Percentiles rank a stretch among this genome's conserved stretches.
phyloP scores from a whole-genome alignment of 108 stramenopile genomes.

The Stephanodiscus triporus region DNA sequence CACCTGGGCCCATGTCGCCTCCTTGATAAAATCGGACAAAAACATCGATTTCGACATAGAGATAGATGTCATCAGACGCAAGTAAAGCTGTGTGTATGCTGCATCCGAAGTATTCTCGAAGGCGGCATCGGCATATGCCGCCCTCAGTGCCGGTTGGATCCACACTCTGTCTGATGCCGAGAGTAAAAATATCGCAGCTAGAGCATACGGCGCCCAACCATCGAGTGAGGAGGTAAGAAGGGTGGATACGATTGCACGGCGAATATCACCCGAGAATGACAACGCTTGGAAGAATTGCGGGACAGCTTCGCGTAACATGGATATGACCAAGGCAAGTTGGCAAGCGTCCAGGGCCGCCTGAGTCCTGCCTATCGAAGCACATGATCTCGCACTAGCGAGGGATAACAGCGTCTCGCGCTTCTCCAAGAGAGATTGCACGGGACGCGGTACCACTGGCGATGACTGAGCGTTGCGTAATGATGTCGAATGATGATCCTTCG shows the following conservation, averaged over 20 bases:
- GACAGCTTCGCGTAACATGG: conserved; percentile 43
- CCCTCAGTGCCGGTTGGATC: conserved; percentile 36
- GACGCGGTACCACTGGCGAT: conserved; percentile 25
- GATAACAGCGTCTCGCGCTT: conserved; percentile 44
- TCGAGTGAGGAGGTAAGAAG: conserved; percentile 29
- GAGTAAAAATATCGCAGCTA: conserved; percentile 56
- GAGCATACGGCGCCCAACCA: conserved; percentile 67
- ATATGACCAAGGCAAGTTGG: conserved; percentile 47
- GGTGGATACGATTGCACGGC: conserved; percentile 25
- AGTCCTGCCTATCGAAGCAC: conserved; percentile 53
- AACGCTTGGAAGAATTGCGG: conserved; percentile 31
- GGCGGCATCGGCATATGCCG: conserved; percentile 39
- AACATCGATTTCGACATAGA: conserved; percentile 45
- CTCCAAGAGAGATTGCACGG: conserved; percentile 35
- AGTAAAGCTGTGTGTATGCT: conserved; percentile 69
- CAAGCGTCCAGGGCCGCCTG: conserved; percentile 58
- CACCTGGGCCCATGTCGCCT: conserved; percentile 54
- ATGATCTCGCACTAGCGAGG: conserved; percentile 16
- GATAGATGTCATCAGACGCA: conserved; percentile 61
- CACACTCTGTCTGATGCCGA: conserved; percentile 41
- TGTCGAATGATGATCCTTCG: background rate
- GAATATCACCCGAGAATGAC: conserved; percentile 11
- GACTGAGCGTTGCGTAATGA: background rate
- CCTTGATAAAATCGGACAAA: conserved; percentile 27
- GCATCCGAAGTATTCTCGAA: conserved; percentile 53